These are phyloP conservation scores for Xylariaceae sp. DNA, from an alignment of 2,329 filamentous ascomycete species.

Conservation along the genomic window DNA sequence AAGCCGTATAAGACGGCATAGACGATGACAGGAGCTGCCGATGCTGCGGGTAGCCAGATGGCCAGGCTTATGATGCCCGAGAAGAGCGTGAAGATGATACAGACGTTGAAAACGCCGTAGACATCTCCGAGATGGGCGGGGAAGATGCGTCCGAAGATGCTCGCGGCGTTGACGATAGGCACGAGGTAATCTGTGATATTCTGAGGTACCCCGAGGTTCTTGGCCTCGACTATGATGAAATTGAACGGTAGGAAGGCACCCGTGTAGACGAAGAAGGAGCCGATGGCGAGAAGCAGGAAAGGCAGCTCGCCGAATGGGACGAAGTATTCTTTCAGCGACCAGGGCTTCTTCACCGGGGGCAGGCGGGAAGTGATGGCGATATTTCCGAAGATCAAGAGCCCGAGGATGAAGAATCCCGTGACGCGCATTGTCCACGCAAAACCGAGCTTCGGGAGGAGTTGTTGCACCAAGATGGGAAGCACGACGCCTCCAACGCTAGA, in stretches of 20 bases:
- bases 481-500: conserved; percentile 56
- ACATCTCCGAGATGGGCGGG: conserved; percentile 42
- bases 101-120: conserved; percentile 53
- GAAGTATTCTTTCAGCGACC: conserved; percentile 55
- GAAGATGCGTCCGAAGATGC: conserved; percentile 12
- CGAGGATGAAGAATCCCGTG: conserved; percentile 45
- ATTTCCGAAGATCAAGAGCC: conserved; percentile 38
- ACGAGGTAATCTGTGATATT: neutral
- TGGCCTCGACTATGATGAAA: conserved; percentile 4
- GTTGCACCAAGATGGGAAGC: conserved; percentile 62
- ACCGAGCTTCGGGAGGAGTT: conserved; percentile 53
- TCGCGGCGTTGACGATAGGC: conserved; percentile 1
- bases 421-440: conserved; percentile 47
- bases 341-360: conserved; percentile 44
- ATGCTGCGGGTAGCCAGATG: conserved; percentile 56
- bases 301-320: conserved; percentile 49
- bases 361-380: conserved; percentile 43
- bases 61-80: conserved; percentile 53
- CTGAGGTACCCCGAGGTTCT: neutral
- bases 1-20: conserved; percentile 70
- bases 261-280: conserved; percentile 2
- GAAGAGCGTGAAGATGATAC: conserved; percentile 58
- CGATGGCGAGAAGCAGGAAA: neutral
- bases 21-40: conserved; percentile 61
- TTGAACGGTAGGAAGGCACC: conserved; percentile 10